A percentile compares a stretch with the other conserved stretches of the same genome.
phyloP scores from a whole-genome alignment of 768 basidiomycete genomes.

The Gymnopilus dilepis region DNA sequence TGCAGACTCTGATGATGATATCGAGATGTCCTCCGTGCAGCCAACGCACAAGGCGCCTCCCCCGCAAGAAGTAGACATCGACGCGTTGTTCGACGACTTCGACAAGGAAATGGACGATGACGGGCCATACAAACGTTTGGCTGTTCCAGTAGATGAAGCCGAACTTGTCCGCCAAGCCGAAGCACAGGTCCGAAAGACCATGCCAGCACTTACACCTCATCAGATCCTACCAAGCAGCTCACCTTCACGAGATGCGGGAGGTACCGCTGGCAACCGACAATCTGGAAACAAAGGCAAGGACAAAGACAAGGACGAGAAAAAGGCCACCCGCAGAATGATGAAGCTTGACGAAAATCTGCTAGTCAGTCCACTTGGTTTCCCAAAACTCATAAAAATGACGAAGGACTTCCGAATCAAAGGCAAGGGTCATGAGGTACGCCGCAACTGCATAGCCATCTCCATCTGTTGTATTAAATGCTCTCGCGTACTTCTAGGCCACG shows the following conservation, averaged over 20 bases:
- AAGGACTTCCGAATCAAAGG: conserved; percentile 84
- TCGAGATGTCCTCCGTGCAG: conserved; percentile 36
- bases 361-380: conserved; percentile 78
- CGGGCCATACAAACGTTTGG: conserved; percentile 52
- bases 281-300: conserved; percentile 23
- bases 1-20: conserved; percentile 60
- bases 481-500: conserved; percentile 60
- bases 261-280: conserved; percentile 18
- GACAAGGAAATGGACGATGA: conserved; percentile 38
- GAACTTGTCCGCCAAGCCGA: conserved; percentile 61
- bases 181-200: conserved; percentile 42
- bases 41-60: conserved; percentile 41
- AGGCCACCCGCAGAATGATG: conserved; percentile 54
- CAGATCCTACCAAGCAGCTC: conserved; percentile 56
- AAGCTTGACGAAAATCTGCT: conserved; percentile 81
- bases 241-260: conserved; percentile 42
- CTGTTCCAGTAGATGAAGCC: conserved; percentile 57
- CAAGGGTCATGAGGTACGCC: conserved; percentile 88
- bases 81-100: conserved; percentile 45
- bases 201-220: conserved; percentile 44
- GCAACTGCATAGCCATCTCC: neutral
- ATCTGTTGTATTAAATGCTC: neutral
- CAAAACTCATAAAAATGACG: conserved; percentile 73
- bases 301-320: conserved; percentile 41
- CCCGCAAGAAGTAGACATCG: conserved; percentile 54